Percentiles rank a stretch among this genome's conserved stretches.
These are phyloP conservation scores for Cinnamomum chago DNA, from an alignment of 164 flowering plant species.

Conservation along the genomic window DNA sequence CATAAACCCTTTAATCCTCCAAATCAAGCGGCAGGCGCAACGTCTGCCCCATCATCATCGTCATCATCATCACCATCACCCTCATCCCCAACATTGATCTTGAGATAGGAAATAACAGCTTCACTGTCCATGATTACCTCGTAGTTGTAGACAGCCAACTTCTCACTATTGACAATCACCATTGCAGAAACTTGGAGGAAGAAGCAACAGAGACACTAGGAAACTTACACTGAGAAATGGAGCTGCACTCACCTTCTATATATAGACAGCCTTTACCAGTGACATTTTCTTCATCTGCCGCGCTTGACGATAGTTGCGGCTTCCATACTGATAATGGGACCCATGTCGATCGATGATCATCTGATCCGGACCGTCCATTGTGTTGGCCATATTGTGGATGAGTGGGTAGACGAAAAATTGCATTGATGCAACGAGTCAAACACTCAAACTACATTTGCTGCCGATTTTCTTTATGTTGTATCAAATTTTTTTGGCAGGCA, in stretches of 20 bases:
- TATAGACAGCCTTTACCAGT: neutral
- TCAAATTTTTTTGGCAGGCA: no score
- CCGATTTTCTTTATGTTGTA: no score
- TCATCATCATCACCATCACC: constrained; percentile 23
- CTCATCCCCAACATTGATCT: constrained; percentile 7
- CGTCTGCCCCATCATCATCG: constrained; percentile 24
- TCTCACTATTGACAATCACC: constrained; percentile 7
- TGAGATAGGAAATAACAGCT: no score
- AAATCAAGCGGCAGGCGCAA: constrained; percentile 26
- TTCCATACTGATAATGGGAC: no score
- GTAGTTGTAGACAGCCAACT: neutral
- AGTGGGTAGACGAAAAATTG: no score
- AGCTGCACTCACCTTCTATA: neutral
- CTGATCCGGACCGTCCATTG: no score
- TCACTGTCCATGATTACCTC: neutral
- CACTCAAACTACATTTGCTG: no score
- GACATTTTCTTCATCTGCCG: neutral
- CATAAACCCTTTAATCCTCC: neutral
- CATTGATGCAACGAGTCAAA: no score
- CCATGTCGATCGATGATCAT: no score
- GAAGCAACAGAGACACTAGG: neutral
- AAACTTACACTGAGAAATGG: neutral
- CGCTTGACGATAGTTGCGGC: no score
- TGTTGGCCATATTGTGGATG: neutral
- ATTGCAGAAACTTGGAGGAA: neutral